Conservation (phyloP, 2,329 filamentous ascomycete genomes). For the Akanthomyces muscarius region DNA sequence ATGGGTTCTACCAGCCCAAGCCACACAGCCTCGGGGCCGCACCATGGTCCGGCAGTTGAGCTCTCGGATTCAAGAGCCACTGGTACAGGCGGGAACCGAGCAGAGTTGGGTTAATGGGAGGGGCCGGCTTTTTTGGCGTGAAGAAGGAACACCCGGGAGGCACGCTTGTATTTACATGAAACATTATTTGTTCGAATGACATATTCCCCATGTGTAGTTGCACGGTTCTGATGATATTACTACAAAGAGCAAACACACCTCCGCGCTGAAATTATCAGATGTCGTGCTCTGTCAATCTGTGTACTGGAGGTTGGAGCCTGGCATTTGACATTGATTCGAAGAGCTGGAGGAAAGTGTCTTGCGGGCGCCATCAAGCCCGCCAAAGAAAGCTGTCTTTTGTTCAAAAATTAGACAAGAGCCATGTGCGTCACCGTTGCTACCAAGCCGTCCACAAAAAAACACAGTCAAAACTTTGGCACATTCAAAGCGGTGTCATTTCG, state of each 20-base stretch:
- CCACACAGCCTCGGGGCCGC: background rate
- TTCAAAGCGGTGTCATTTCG: too few species aligned
- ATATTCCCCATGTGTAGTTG: background rate
- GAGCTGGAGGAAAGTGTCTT: too few species aligned
- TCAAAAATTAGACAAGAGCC: too few species aligned
- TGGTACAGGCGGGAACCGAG: background rate
- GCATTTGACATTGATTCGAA: background rate
- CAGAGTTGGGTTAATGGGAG: conserved; percentile 2
- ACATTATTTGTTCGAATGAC: background rate
- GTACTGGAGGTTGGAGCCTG: background rate
- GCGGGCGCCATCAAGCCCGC: too few species aligned
- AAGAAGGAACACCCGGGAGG: background rate
- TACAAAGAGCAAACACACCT: background rate
- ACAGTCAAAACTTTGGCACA: background rate
- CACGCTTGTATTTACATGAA: background rate
- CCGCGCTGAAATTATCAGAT: background rate
- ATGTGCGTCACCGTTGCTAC: background rate
- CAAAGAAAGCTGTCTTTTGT: too few species aligned
- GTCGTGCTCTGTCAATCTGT: background rate
- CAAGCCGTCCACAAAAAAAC: background rate
- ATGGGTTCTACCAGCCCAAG: background rate
- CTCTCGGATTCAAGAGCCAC: background rate
- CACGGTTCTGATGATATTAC: background rate
- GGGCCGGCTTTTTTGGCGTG: background rate
- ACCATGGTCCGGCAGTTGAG: background rate